A percentile compares a stretch with the other conserved stretches of the same genome.
Evolutionary conservation across 345 rosid species (phyloP).

Genomic region (Citrus medica): DNA sequence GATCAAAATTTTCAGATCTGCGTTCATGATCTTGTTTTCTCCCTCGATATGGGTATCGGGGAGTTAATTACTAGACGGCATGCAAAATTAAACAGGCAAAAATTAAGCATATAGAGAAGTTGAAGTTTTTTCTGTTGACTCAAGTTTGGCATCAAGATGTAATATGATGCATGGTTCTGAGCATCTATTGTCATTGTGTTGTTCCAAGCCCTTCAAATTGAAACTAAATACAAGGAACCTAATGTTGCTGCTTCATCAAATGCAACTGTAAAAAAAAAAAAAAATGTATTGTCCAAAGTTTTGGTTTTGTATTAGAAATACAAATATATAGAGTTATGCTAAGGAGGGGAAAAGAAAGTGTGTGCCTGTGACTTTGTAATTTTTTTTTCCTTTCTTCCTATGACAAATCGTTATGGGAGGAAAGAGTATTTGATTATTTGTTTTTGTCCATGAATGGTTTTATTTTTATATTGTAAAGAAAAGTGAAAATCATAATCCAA

Average conservation of each 20-base stretch:
- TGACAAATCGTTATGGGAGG: not conserved
- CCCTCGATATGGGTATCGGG: not conserved
- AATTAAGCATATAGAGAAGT: slow-evolving; percentile 4
- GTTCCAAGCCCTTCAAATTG: slow-evolving; percentile 18
- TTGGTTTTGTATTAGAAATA: slow-evolving; percentile 25
- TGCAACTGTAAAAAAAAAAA: slow-evolving; percentile 5
- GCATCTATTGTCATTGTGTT: slow-evolving; percentile 5
- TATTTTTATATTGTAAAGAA: not conserved
- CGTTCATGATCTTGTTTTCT: slow-evolving; percentile 19
- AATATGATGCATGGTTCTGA: slow-evolving; percentile 15
- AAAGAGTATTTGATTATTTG: not conserved
- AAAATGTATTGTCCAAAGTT: slow-evolving; percentile 13
- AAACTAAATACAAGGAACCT: slow-evolving; percentile 10
- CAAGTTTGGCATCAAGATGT: slow-evolving; percentile 6
- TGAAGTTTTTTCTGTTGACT: slow-evolving; percentile 16
- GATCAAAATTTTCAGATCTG: slow-evolving; percentile 7
- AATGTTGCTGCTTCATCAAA: slow-evolving; percentile 13
- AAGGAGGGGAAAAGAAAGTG: too few species aligned
- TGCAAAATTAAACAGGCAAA: not conserved
- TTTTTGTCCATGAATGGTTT: not conserved
- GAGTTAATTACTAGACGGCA: slow-evolving; percentile 12
- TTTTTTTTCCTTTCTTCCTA: not conserved
- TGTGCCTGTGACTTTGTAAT: not conserved
- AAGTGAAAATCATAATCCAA: not conserved
- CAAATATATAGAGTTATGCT: slow-evolving; percentile 6